phyloP scores from a whole-genome alignment of 306 rosid genomes.

The Malus sieversii region DNA sequence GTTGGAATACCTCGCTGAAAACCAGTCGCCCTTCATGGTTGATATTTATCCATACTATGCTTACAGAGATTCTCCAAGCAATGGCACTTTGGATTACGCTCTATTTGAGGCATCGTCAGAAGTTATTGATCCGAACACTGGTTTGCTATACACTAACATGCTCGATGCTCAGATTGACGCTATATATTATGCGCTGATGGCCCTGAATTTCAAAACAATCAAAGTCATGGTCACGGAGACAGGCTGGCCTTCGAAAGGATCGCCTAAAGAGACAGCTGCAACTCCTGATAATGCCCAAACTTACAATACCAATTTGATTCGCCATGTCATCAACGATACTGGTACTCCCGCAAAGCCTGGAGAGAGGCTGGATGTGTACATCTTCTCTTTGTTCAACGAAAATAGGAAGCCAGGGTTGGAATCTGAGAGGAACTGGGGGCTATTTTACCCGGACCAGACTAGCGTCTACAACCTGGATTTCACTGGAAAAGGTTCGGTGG shows the following conservation, averaged over 20 bases:
- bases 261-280: slow-evolving; percentile 89
- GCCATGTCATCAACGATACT: slow-evolving; percentile 42
- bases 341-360: slow-evolving; percentile 54
- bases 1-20: slow-evolving; percentile 93
- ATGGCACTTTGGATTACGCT: slow-evolving; percentile 78
- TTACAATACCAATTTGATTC: slow-evolving; percentile 54
- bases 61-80: slow-evolving; percentile 68
- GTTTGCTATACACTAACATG: slow-evolving; percentile 88
- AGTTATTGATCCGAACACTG: slow-evolving; percentile 95
- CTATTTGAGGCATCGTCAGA: slow-evolving; percentile 78
- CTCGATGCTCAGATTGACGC: slow-evolving; percentile 98
- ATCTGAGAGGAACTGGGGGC: slow-evolving; percentile 97
- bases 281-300: slow-evolving; percentile 70
- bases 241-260: slow-evolving; percentile 98
- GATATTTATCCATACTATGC: slow-evolving; percentile 97
- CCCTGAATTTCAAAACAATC: slow-evolving; percentile 78
- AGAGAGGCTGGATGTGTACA: slow-evolving; percentile 35
- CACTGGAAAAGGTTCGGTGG: slow-evolving; percentile 71
- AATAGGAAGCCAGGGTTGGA: slow-evolving; percentile 91
- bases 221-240: slow-evolving; percentile 91
- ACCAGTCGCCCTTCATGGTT: slow-evolving; percentile 91
- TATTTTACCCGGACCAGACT: slow-evolving; percentile 91
- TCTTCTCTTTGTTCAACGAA: slow-evolving; percentile 72
- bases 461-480: slow-evolving; percentile 91
- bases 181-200: slow-evolving; percentile 80